Evolutionary conservation across 75 land plant species (phyloP), one percentile per base, ranked within the genome.

Genomic region (Selaginella tamariscina): DNA sequence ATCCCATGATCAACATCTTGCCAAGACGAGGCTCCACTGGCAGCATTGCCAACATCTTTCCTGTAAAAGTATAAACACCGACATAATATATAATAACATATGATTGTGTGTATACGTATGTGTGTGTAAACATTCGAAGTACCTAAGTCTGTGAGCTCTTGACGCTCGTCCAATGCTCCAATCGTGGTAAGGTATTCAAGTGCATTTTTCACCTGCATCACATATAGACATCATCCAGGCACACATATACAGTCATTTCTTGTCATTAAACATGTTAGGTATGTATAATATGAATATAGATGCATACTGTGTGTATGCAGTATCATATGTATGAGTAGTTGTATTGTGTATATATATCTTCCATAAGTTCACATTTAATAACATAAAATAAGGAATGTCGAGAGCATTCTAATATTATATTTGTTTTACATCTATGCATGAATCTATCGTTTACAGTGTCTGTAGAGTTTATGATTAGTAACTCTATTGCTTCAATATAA

Each of bases 1-100:
- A 78, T 32, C 91, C 98, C 91, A 89, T 87, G 1, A 94, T 80
- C 27, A 94, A 82, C 98, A 94, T 94, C 75, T 94, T 94, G 9
- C 98, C 98, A 56, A 94, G 85, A 55, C 85, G 89, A 24, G 98
- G 98, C 77, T 94, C 98, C 32, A 94, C 88, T 21, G 98, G 98
- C 74, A 94, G 86, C 65, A 82, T 77, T 27, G 96, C 84, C 59
- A 94, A 72, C 71, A 79, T 84, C 29, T 70, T 73, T 27, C 98
- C 93, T 88, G 71, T 5, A 57, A 64, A 56, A 24, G 24, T 54
- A 26, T 67, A 65, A 67, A 5, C n/a, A n/a, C n/a, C n/a, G 49
- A 39, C 49, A 39, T 15, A 39, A 39, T 5, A 39, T 39, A 39
- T 39, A 39, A 5, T 39, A 15, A 39, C 5, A 39, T 39, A n/a